A percentile compares a stretch with the other conserved stretches of the same genome.
phyloP scores from a whole-genome alignment of 164 flowering plant genomes.

The Aristolochia fimbriata region DNA sequence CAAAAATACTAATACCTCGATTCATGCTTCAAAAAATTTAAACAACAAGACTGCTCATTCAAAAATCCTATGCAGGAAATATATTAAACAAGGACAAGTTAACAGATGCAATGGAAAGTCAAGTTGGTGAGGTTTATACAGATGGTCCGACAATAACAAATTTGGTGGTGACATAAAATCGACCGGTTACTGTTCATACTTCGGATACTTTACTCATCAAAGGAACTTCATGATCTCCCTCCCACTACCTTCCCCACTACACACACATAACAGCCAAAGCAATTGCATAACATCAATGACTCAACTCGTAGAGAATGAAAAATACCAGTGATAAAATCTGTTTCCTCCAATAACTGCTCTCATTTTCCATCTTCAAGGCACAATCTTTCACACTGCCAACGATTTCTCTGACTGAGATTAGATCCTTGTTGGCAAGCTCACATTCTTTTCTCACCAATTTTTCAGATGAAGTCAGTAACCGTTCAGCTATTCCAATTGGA shows the following conservation, averaged over 20 bases:
- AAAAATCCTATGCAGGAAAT: too few species aligned
- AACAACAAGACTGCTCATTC: too few species aligned
- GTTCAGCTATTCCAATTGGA: constrained; percentile 74
- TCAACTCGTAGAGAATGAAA: not conserved
- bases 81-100: too few species aligned
- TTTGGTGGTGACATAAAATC: too few species aligned
- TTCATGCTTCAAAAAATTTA: too few species aligned
- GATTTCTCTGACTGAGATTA: constrained; percentile 41
- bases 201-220: too few species aligned
- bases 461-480: constrained; percentile 57
- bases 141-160: too few species aligned
- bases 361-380: constrained; percentile 56
- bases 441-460: constrained; percentile 44
- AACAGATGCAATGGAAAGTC: too few species aligned
- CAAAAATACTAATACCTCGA: too few species aligned
- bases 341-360: constrained; percentile 68
- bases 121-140: too few species aligned
- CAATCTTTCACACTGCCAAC: constrained; percentile 46
- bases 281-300: not conserved
- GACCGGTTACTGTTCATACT: too few species aligned
- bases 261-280: not conserved
- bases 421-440: constrained; percentile 53
- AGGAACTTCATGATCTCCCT: too few species aligned
- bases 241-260: not conserved
- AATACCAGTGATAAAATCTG: constrained; percentile 55